Conservation (phyloP, 441 rosid genomes). For the Croton setiger region DNA sequence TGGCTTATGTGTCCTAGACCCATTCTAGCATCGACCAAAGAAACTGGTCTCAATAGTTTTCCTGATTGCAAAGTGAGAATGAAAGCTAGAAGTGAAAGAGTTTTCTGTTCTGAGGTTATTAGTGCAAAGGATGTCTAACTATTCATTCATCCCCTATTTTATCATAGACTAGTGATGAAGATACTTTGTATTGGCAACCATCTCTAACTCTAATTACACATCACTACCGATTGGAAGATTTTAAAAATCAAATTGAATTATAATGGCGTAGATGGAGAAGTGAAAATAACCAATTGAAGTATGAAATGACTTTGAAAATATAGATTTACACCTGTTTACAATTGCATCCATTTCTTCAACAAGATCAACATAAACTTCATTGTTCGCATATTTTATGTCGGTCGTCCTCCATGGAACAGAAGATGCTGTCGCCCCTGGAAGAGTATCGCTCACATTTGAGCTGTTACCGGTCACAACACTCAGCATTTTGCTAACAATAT, state of each 20-base stretch:
- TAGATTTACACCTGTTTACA: conserved; percentile 56
- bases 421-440: conserved; percentile 83
- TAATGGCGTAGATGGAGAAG: neutral
- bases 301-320: conserved; percentile 6
- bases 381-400: conserved; percentile 78
- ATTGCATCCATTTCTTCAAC: conserved; percentile 94
- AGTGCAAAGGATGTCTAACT: neutral
- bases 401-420: conserved; percentile 94
- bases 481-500: conserved; percentile 80
- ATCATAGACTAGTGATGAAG: neutral
- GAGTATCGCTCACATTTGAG: conserved; percentile 77
- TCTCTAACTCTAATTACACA: neutral
- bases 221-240: conserved; percentile 3
- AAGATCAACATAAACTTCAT: conserved; percentile 89
- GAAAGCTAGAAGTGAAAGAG: neutral
- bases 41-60: neutral
- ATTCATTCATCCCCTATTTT: too few relatives aligned
- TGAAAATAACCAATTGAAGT: conserved; percentile 5
- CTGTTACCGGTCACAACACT: conserved; percentile 93
- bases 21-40: neutral
- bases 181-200: conserved; percentile 2
- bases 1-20: neutral
- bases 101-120: neutral
- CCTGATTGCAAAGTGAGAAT: neutral
- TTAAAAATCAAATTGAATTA: conserved; percentile 12